Percentiles rank a stretch among this genome's conserved stretches.
Conservation (phyloP, 352 stramenopile genomes). For the Phytophthora citricola region DNA sequence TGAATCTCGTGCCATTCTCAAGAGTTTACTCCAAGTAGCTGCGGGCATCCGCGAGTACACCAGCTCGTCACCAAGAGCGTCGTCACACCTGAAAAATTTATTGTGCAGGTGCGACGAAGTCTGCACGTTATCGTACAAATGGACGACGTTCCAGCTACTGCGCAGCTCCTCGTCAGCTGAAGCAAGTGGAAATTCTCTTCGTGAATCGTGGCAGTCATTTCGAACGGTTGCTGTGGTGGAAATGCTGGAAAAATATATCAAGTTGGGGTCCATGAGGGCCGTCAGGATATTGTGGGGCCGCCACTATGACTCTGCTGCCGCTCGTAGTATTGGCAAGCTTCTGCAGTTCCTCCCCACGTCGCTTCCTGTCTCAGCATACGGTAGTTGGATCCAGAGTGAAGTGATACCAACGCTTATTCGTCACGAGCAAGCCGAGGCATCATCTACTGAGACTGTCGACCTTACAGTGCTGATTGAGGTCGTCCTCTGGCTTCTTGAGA, state of each 20-base stretch:
- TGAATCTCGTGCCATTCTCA: conserved; percentile 24
- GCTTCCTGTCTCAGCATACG: conserved; percentile 55
- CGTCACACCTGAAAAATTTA: conserved; percentile 8
- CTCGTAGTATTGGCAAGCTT: conserved; percentile 47
- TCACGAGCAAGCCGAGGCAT: conserved; percentile 20
- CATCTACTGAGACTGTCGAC: conserved; percentile 5
- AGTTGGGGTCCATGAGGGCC: conserved; percentile 57
- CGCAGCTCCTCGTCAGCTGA: conserved; percentile 22
- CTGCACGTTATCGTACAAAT: conserved; percentile 54
- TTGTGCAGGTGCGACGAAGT: conserved; percentile 43
- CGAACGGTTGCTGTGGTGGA: conserved; percentile 38
- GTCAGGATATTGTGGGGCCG: conserved; percentile 64
- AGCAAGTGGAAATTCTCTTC: conserved; percentile 9
- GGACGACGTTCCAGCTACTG: conserved; percentile 78
- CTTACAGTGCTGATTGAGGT: conserved; percentile 31
- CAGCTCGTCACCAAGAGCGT: conserved; percentile 18
- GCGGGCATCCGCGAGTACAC: conserved; percentile 16
- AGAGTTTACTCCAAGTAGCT: conserved; percentile 22
- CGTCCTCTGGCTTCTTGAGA: conserved; percentile 41
- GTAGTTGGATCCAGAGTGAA: conserved; percentile 59
- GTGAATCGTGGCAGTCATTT: conserved; percentile 49
- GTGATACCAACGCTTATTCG: conserved; percentile 56
- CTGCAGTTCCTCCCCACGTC: conserved; percentile 43
- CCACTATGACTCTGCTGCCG: conserved; percentile 42
- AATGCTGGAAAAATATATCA: conserved; percentile 54